Percentiles rank a stretch among this genome's conserved stretches.
These are phyloP conservation scores for Coniochaeta sp. DNA, from an alignment of 2,329 filamentous ascomycete genomes.

Conservation along the genomic window DNA sequence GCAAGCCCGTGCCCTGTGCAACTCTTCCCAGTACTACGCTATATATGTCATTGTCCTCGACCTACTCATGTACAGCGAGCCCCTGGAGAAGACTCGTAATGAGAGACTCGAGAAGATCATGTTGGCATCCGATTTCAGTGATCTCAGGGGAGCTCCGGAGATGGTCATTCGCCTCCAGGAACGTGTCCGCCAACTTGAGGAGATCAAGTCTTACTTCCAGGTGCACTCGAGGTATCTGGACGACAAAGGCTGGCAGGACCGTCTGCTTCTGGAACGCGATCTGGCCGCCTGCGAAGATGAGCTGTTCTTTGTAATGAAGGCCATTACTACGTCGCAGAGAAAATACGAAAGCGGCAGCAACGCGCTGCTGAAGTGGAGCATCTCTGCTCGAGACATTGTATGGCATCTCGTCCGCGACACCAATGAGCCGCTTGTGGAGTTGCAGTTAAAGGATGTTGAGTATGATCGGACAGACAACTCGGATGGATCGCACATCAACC, in stretches of 20 bases:
- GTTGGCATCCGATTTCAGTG: slow-evolving; percentile 96
- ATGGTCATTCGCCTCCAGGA: slow-evolving; percentile 90
- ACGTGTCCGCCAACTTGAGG: slow-evolving; percentile 85
- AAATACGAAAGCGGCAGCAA: slow-evolving; percentile 71
- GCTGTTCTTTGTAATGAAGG: slow-evolving; percentile 99
- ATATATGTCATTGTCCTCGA: slow-evolving; percentile 98
- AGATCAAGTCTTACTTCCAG: slow-evolving; percentile 95
- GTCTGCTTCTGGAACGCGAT: slow-evolving; percentile 81
- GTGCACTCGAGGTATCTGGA: slow-evolving; percentile 83
- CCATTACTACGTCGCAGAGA: slow-evolving; percentile 91
- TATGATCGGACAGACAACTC: slow-evolving; percentile 96
- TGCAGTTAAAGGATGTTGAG: slow-evolving; percentile 83
- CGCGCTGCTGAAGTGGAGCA: slow-evolving; percentile 82
- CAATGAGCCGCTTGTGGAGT: slow-evolving; percentile 81
- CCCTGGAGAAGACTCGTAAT: slow-evolving; percentile 91
- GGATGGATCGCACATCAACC: slow-evolving; percentile 92
- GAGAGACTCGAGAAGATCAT: slow-evolving; percentile 98
- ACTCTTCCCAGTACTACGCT: slow-evolving; percentile 94
- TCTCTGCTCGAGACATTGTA: slow-evolving; percentile 90
- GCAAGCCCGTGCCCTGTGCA: slow-evolving; percentile 87
- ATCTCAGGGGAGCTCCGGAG: slow-evolving; percentile 84
- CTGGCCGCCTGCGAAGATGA: slow-evolving; percentile 88
- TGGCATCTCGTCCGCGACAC: slow-evolving; percentile 92
- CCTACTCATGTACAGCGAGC: slow-evolving; percentile 91
- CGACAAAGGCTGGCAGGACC: slow-evolving; percentile 83